Conservation (phyloP, 306 rosid genomes). For the Vigna angularis region DNA sequence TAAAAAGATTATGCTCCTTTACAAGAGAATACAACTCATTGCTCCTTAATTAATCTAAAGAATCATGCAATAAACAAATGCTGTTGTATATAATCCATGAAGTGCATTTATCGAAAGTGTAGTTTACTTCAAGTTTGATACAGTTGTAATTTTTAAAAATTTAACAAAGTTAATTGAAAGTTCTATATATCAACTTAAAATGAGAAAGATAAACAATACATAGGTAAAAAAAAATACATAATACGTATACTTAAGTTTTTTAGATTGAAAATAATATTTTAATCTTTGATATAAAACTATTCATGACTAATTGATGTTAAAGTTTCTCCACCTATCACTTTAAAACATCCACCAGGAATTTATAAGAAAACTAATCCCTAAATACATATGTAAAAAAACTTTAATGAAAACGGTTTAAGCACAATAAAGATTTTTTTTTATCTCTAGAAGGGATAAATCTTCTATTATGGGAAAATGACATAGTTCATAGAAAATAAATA, state of each 20-base stretch:
- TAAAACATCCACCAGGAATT: no score
- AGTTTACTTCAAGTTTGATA: not conserved
- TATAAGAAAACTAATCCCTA: no score
- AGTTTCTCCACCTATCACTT: no score
- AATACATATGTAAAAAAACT: not conserved
- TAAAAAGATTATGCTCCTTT: constrained; percentile 37
- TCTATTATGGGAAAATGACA: not conserved
- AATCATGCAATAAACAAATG: constrained; percentile 32
- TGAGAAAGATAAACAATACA: no score
- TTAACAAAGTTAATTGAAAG: no score
- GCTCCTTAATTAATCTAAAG: constrained; percentile 14
- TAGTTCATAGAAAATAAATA: not conserved
- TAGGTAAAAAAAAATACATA: no score
- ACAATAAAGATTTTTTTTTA: not conserved
- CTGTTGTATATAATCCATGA: not conserved
- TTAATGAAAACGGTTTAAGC: not conserved
- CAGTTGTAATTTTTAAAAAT: no score
- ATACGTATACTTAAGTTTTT: no score
- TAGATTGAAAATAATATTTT: no score
- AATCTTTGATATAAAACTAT: no score
- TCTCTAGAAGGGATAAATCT: not conserved
- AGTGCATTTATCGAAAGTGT: constrained; percentile 7
- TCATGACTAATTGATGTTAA: no score
- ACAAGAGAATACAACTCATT: constrained; percentile 33
- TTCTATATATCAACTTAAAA: no score